Evolutionary conservation across 192 early-diverging fungal genomes (phyloP).

Genomic region (Coemansia sp.): DNA sequence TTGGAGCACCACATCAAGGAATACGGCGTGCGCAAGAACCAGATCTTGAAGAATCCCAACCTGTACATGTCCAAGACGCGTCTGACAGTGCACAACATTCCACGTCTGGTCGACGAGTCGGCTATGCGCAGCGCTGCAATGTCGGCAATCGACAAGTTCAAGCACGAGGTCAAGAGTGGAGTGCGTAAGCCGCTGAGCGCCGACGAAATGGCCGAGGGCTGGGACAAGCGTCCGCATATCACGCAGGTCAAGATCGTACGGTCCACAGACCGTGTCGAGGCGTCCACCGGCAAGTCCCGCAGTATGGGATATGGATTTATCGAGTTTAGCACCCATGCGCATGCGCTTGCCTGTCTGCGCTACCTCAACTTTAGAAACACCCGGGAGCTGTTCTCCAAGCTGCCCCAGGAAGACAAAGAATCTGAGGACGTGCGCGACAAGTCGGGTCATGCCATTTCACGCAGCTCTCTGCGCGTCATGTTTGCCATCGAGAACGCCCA

Average conservation of each 20-base stretch:
- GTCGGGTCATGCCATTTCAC: conserved; percentile 27
- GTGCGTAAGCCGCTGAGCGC: conserved; percentile 53
- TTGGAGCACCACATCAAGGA: conserved; percentile 75
- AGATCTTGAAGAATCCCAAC: conserved; percentile 82
- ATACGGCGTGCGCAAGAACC: conserved; percentile 74
- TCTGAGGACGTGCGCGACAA: conserved; percentile 11
- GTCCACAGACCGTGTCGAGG: conserved; percentile 75
- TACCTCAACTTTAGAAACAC: conserved; percentile 83
- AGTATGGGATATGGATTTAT: conserved; percentile 92
- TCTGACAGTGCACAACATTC: conserved; percentile 85
- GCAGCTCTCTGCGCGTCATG: conserved; percentile 60
- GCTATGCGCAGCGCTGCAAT: conserved; percentile 58
- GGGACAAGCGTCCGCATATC: conserved; percentile 58
- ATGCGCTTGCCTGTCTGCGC: conserved; percentile 88
- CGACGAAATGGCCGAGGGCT: conserved; percentile 61
- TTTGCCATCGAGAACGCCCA: conserved; percentile 89
- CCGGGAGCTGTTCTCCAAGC: conserved; percentile 58
- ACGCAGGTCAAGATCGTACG: conserved; percentile 81
- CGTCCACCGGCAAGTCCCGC: conserved; percentile 58
- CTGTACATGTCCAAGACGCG: conserved; percentile 85
- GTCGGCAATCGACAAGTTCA: conserved; percentile 68
- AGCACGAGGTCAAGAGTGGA: conserved; percentile 65
- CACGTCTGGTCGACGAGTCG: conserved; percentile 66
- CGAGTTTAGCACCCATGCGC: conserved; percentile 82
- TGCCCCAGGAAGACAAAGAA: conserved; percentile 24